A percentile compares a stretch with the other conserved stretches of the same genome.
Evolutionary conservation across 495 filamentous ascomycete genomes (phyloP).

Genomic region (Hypomontagnella monticulosa): DNA sequence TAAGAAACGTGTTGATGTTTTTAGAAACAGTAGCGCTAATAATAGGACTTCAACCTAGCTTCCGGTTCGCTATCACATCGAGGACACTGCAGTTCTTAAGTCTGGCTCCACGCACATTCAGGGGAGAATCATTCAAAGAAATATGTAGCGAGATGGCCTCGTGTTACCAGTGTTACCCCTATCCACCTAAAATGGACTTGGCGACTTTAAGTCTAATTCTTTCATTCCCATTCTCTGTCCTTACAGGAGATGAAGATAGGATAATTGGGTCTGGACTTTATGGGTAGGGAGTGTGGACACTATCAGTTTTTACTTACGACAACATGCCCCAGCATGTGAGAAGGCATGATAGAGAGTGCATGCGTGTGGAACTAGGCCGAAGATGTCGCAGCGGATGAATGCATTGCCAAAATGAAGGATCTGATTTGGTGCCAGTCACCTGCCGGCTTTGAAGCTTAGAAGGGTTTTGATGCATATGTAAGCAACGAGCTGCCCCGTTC

Average conservation of each 20-base stretch:
- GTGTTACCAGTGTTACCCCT: too few species aligned
- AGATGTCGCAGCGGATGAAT: conserved; percentile 12
- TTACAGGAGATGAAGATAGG: background rate
- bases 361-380: background rate
- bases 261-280: background rate
- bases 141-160: too few species aligned
- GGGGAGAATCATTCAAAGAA: too few species aligned
- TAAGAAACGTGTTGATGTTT: too few species aligned
- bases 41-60: too few species aligned
- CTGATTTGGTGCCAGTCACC: conserved; percentile 8
- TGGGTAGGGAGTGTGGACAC: too few species aligned
- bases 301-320: too few species aligned
- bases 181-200: background rate
- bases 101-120: too few species aligned
- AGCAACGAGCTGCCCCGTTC: conserved; percentile 7
- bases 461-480: conserved; percentile 3
- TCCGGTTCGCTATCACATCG: too few species aligned
- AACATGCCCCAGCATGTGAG: background rate
- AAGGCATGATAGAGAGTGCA: background rate
- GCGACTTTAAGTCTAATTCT: background rate
- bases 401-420: conserved; percentile 5
- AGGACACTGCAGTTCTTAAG: too few species aligned
- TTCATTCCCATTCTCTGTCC: background rate
- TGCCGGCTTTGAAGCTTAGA: background rate
- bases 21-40: too few species aligned